Evolutionary conservation across 768 basidiomycete genomes (phyloP), one percentile per base, ranked within the genome.

Genomic region (Kwoniella bestiolae): DNA sequence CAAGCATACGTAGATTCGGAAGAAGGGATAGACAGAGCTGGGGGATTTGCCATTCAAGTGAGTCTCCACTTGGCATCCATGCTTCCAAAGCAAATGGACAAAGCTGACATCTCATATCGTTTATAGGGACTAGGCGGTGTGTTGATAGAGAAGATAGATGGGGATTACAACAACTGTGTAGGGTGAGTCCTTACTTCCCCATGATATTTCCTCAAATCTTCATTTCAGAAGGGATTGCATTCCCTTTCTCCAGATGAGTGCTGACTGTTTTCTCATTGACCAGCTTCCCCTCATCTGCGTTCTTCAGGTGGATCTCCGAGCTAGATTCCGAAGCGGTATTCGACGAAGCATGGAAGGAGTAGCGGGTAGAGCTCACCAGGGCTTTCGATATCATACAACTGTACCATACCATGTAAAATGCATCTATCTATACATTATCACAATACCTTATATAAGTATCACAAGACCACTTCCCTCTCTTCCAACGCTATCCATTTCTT

Each of bases 31-130:
- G 90, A 93, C 74, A 86, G 92, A 21, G 94, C 95, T 0, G 95
- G 95, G 3, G 95, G 95, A 0, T 98, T 97, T 78, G 93, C 92
- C 1, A 87, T 93, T 44, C 95, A 97, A 85, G 92, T 92, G 68
- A 51, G 83, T 73, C 7, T 57, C 44, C 11, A 9, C 9, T 16
- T 38, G 16, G 11, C 16, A 38, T 38, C 9, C n/a, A n/a, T n/a
- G n/a, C n/a, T 6, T 26, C 46, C n/a, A 47, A 18, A 5, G n/a
- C 46, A 18, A 47, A 35, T 35, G 5, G 34, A 35, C n/a, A n/a
- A 35, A 35, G 34, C 34, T 35, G 34, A 35, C 34, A 35, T 6
- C n/a, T 35, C 34, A 6, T 35, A 12, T 35, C 12, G 5, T 41
- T 21, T 23, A 2, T 28, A 18, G 60, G 38, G 92, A 1, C 83